These are phyloP conservation scores for Sporisorium sorghi DNA, from an alignment of 1,284 basidiomycete species.

Conservation along the genomic window DNA sequence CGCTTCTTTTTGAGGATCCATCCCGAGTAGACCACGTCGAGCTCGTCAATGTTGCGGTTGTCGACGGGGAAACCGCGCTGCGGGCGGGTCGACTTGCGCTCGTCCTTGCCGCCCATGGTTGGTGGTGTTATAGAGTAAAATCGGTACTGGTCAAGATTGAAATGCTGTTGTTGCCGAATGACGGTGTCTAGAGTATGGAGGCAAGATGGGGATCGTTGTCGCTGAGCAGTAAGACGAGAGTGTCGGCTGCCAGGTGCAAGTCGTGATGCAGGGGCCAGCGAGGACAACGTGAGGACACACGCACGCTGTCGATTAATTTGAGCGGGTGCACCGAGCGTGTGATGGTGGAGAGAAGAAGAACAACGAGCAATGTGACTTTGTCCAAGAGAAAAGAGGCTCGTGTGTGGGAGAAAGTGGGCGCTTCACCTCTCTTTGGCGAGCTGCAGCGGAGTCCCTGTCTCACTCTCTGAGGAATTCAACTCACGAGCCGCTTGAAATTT, in stretches of 20 bases:
- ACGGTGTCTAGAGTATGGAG: too few species aligned
- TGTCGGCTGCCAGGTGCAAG: too few species aligned
- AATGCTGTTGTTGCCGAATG: neutral
- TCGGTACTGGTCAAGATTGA: neutral
- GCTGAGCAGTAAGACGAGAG: neutral
- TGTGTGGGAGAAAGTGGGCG: too few species aligned
- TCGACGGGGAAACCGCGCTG: constrained; percentile 37
- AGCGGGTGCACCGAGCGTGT: neutral
- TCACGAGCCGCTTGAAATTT: too few species aligned
- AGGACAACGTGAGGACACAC: neutral
- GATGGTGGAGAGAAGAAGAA: neutral
- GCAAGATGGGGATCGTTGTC: neutral
- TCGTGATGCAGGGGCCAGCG: neutral
- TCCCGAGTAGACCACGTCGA: constrained; percentile 60
- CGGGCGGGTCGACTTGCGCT: constrained; percentile 19
- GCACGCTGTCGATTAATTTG: neutral
- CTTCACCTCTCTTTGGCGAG: too few species aligned
- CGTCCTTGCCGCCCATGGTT: constrained; percentile 35
- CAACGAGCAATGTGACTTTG: neutral
- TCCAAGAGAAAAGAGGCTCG: too few species aligned
- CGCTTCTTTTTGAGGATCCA: constrained; percentile 69
- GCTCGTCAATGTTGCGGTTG: constrained; percentile 46
- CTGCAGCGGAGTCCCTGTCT: too few species aligned
- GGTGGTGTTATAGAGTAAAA: neutral
- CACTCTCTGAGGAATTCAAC: too few species aligned